Conservation (phyloP, 495 filamentous ascomycete species). For the Hypoxylon subgilvum region DNA sequence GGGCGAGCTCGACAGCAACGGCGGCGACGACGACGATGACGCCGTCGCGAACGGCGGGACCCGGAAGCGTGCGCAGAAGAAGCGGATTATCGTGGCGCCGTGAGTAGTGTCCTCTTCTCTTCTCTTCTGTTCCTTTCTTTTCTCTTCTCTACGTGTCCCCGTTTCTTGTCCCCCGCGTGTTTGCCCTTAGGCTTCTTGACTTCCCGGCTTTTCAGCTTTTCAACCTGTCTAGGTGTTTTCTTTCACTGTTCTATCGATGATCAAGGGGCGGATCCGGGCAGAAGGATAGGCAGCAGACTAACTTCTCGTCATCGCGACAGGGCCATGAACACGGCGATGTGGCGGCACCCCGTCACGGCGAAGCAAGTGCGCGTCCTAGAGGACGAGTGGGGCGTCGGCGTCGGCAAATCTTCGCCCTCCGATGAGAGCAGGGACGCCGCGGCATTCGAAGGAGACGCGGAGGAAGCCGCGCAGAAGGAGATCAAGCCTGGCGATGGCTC, state of each 20-base stretch:
- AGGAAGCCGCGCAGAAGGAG: slow-evolving; percentile 63
- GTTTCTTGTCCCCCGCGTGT: too few species aligned
- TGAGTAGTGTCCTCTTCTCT: slow-evolving; percentile 27
- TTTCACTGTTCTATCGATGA: too few species aligned
- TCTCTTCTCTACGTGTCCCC: too few species aligned
- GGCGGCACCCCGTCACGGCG: slow-evolving; percentile 78
- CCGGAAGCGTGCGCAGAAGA: slow-evolving; percentile 41
- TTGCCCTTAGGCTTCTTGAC: too few species aligned
- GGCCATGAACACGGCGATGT: slow-evolving; percentile 94
- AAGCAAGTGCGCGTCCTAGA: slow-evolving; percentile 71
- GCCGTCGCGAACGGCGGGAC: slow-evolving; percentile 5
- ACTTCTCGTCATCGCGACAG: slow-evolving; percentile 35
- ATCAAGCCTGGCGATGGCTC: slow-evolving; percentile 18
- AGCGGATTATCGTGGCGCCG: slow-evolving; percentile 65
- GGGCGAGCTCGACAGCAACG: slow-evolving; percentile 58
- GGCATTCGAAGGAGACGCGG: slow-evolving; percentile 29
- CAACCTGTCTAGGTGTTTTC: neutral
- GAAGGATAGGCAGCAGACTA: neutral
- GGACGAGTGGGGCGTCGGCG: slow-evolving; percentile 71
- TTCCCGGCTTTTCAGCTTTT: too few species aligned
- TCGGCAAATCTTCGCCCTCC: too few species aligned
- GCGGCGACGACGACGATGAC: neutral
- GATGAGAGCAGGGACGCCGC: neutral
- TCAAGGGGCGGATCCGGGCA: neutral
- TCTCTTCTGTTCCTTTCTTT: neutral